These are phyloP conservation scores for Myxozyma nipponensis DNA, from an alignment of 805 yeast genomes.

Conservation along the genomic window DNA sequence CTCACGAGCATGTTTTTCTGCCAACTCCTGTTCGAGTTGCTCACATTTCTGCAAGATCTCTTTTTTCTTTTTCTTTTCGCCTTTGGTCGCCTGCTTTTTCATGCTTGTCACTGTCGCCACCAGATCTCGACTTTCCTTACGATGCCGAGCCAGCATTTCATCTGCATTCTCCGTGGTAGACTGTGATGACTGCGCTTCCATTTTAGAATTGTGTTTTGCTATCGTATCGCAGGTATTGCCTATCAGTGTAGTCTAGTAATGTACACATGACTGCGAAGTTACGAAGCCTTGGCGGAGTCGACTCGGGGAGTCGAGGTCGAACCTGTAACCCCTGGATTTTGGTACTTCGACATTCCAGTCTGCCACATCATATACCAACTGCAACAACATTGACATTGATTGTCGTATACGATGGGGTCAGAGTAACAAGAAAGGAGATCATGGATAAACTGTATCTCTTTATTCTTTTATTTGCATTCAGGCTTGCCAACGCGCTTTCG, in stretches of 20 bases:
- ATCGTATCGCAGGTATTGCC: no score
- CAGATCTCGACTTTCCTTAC: constrained; percentile 64
- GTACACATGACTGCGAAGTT: no score
- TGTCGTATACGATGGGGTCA: neutral
- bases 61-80: constrained; percentile 60
- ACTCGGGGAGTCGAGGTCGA: no score
- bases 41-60: constrained; percentile 58
- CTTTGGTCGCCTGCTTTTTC: constrained; percentile 79
- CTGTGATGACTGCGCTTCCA: neutral
- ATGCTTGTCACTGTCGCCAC: constrained; percentile 65
- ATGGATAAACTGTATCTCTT: constrained; percentile 1
- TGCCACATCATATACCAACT: no score
- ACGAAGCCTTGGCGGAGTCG: no score
- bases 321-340: neutral
- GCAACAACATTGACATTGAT: neutral
- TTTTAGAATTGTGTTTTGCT: neutral
- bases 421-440: neutral
- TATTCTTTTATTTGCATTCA: constrained; percentile 37
- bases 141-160: constrained; percentile 56
- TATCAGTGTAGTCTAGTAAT: no score
- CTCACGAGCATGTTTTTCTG: constrained; percentile 54
- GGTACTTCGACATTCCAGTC: no score
- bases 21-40: constrained; percentile 55
- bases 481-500: constrained; percentile 61
- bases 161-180: constrained; percentile 42